Conservation (phyloP, 768 basidiomycete genomes). For the Pisolithus orientalis region DNA sequence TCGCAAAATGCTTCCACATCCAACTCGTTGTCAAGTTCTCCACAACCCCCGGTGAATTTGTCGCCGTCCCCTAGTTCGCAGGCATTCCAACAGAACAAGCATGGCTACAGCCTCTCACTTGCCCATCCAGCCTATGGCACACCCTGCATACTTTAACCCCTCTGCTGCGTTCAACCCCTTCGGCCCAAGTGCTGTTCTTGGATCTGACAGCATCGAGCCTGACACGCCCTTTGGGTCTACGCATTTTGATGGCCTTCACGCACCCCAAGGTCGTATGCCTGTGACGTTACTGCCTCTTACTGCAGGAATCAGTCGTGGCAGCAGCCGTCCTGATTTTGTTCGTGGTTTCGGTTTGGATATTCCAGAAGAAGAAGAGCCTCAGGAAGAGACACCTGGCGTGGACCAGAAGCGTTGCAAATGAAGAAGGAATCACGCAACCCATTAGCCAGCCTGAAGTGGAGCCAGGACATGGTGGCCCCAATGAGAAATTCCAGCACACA, state of each 20-base stretch:
- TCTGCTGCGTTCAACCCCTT: constrained; percentile 56
- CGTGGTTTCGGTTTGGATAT: constrained; percentile 79
- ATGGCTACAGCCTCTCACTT: constrained; percentile 72
- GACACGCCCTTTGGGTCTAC: constrained; percentile 19
- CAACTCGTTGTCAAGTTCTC: constrained; percentile 57
- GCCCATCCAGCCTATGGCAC: constrained; percentile 42
- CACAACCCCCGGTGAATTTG: constrained; percentile 50
- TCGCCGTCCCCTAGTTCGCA: constrained; percentile 46
- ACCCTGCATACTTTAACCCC: constrained; percentile 30
- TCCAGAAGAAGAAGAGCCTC: constrained; percentile 68
- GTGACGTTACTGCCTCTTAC: constrained; percentile 39
- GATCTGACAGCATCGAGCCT: constrained; percentile 40
- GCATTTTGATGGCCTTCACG: constrained; percentile 34
- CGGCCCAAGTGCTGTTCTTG: constrained; percentile 49
- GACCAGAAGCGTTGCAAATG: constrained; percentile 35
- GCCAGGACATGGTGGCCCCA: constrained; percentile 40
- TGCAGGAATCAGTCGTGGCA: constrained; percentile 35
- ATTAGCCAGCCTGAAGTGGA: constrained; percentile 24
- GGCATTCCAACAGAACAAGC: constrained; percentile 43
- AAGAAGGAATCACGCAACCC: constrained; percentile 20
- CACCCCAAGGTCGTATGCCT: constrained; percentile 52
- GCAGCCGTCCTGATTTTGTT: constrained; percentile 64
- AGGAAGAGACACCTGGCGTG: constrained; percentile 31
- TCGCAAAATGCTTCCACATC: constrained; percentile 48
- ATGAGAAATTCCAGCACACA: constrained; percentile 39